phyloP scores from a whole-genome alignment of 2,329 filamentous ascomycete genomes.

The Aspergillus hiratsukae region DNA sequence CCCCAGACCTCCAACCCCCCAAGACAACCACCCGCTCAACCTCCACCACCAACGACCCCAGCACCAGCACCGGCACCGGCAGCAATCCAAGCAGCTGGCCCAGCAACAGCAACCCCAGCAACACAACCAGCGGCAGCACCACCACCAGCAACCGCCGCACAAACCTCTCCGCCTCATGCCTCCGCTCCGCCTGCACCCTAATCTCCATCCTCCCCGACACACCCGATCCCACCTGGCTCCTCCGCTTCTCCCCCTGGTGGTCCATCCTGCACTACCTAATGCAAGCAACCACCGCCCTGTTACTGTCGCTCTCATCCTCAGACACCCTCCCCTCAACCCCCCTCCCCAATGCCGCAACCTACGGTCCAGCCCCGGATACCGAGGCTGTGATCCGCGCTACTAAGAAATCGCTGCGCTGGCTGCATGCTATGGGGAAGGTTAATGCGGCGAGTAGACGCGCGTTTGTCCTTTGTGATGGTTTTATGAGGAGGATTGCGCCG shows the following conservation, averaged over 20 bases:
- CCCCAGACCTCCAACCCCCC: too few species aligned
- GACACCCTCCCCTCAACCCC: too few species aligned
- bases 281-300: conserved; percentile 39
- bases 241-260: conserved; percentile 39
- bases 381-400: conserved; percentile 15
- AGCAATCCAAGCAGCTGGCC: too few species aligned
- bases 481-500: conserved; percentile 29
- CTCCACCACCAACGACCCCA: too few species aligned
- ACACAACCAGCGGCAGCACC: background rate
- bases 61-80: too few species aligned
- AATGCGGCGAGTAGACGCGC: conserved; percentile 31
- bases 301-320: conserved; percentile 33
- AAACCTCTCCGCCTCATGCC: conserved; percentile 31
- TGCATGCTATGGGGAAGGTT: conserved; percentile 29
- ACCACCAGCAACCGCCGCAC: conserved; percentile 9
- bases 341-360: conserved; percentile 6
- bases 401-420: conserved; percentile 38
- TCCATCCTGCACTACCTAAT: conserved; percentile 41
- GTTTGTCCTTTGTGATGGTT: conserved; percentile 30
- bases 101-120: too few species aligned
- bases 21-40: too few species aligned
- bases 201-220: conserved; percentile 36
- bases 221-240: conserved; percentile 31
- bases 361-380: conserved; percentile 13
- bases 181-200: conserved; percentile 35